These are phyloP conservation scores for Mercurialis annua DNA, from an alignment of 345 rosid species.

Conservation along the genomic window DNA sequence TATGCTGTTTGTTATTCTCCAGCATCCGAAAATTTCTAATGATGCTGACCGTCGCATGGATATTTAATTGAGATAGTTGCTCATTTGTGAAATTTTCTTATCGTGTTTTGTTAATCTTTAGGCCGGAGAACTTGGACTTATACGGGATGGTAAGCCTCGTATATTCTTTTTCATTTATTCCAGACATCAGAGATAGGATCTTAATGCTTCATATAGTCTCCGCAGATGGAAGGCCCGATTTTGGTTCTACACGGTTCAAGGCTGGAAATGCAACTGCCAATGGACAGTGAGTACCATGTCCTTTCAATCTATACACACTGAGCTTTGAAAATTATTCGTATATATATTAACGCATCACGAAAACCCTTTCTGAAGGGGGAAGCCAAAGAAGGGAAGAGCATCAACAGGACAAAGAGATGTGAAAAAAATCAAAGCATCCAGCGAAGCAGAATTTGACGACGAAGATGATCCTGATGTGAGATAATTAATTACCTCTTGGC, in stretches of 20 bases:
- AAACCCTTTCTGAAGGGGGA: slow-evolving; percentile 30
- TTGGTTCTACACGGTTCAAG: slow-evolving; percentile 30
- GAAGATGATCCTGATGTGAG: slow-evolving; percentile 42
- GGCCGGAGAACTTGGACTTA: slow-evolving; percentile 45
- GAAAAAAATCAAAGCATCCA: slow-evolving; percentile 30
- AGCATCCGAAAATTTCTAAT: not conserved
- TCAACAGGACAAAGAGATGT: slow-evolving; percentile 22
- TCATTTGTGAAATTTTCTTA: slow-evolving; percentile 24
- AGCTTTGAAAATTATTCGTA: not conserved
- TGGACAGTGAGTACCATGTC: slow-evolving; percentile 36
- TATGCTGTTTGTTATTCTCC: not conserved
- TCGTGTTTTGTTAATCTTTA: slow-evolving; percentile 28
- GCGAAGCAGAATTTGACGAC: slow-evolving; percentile 38
- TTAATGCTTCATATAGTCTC: not conserved
- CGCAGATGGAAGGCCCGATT: slow-evolving; percentile 43
- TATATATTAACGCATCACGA: slow-evolving; percentile 2
- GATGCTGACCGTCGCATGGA: slow-evolving; percentile 11
- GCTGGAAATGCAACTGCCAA: slow-evolving; percentile 30
- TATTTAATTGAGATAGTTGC: slow-evolving; percentile 18
- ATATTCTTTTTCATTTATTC: not conserved
- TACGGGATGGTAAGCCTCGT: slow-evolving; percentile 33
- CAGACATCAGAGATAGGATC: not conserved
- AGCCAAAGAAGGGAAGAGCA: slow-evolving; percentile 41
- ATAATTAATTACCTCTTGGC: no score
- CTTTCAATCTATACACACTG: not conserved